Evolutionary conservation across 2,329 filamentous ascomycete species (phyloP).

Genomic region (Cladorrhinum sp.): DNA sequence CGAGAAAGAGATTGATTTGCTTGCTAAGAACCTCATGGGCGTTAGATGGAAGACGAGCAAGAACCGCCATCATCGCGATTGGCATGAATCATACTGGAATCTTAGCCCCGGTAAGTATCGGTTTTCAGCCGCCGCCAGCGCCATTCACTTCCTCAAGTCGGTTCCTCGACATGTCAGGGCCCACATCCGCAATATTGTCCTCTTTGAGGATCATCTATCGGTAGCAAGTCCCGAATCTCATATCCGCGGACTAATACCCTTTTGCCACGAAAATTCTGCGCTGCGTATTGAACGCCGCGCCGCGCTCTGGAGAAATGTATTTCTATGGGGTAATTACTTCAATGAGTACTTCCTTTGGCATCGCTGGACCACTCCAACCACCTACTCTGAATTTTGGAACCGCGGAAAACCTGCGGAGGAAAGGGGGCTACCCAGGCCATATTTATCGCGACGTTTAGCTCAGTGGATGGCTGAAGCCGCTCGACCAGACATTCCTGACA

Average conservation of each 20-base stretch:
- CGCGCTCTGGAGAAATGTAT: not conserved
- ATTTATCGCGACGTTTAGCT: constrained; percentile 1
- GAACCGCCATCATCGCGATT: not conserved
- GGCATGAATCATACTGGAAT: not conserved
- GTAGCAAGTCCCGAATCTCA: not conserved
- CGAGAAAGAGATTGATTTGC: constrained; percentile 5
- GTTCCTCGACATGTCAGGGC: not conserved
- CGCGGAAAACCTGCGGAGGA: not conserved
- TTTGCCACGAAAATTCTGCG: constrained; percentile 6
- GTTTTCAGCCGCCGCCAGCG: constrained; percentile 10
- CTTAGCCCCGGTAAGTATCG: not conserved
- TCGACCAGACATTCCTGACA: not conserved
- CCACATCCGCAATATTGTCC: constrained; percentile 1
- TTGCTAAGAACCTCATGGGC: not conserved
- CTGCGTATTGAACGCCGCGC: constrained; percentile 8
- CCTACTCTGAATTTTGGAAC: no score
- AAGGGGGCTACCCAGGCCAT: not conserved
- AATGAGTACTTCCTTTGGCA: not conserved
- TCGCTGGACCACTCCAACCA: no score
- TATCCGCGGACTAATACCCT: not conserved
- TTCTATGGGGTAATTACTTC: not conserved
- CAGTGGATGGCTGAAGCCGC: constrained; percentile 9
- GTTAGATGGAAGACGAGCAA: not conserved
- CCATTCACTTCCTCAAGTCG: constrained; percentile 11
- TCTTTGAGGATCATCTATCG: constrained; percentile 1